Evolutionary conservation across 345 rosid genomes (phyloP).

Genomic region (Populus nigra): DNA sequence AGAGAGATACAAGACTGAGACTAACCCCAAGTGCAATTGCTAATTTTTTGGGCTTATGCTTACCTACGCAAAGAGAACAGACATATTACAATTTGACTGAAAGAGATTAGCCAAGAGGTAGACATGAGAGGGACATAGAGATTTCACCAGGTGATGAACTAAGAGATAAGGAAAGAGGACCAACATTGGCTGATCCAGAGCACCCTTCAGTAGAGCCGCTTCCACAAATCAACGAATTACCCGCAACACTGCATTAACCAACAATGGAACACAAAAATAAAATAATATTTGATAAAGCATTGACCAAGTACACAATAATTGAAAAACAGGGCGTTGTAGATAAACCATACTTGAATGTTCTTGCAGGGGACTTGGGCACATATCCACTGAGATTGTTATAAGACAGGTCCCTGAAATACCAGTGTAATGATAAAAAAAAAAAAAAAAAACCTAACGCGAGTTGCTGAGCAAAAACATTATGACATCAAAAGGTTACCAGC

Average conservation of each 20-base stretch:
- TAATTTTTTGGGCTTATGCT: slow-evolving; percentile 56
- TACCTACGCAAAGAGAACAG: slow-evolving; percentile 27
- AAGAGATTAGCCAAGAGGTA: not conserved
- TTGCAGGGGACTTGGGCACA: slow-evolving; percentile 70
- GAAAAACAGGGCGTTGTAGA: not conserved
- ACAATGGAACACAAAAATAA: slow-evolving; percentile 4
- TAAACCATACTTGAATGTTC: slow-evolving; percentile 66
- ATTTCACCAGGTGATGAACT: slow-evolving; percentile 54
- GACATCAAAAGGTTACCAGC: slow-evolving; percentile 3
- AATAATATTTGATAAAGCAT: not conserved
- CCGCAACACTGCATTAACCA: slow-evolving; percentile 60
- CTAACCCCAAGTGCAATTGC: slow-evolving; percentile 71
- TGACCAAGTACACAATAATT: not conserved
- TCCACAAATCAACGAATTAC: slow-evolving; percentile 79
- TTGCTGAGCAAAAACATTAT: not conserved
- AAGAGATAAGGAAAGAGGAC: slow-evolving; percentile 51
- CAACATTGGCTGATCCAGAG: slow-evolving; percentile 52
- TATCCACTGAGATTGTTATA: slow-evolving; percentile 90
- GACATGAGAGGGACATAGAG: not conserved
- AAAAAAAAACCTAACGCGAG: slow-evolving; percentile 3
- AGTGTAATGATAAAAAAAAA: slow-evolving; percentile 11
- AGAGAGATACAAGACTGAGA: slow-evolving; percentile 49
- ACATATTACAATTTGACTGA: slow-evolving; percentile 1
- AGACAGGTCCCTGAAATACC: slow-evolving; percentile 77
- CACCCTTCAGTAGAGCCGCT: slow-evolving; percentile 51